These are phyloP conservation scores for Corymbia citriodora DNA, from an alignment of 441 rosid species.

Conservation along the genomic window DNA sequence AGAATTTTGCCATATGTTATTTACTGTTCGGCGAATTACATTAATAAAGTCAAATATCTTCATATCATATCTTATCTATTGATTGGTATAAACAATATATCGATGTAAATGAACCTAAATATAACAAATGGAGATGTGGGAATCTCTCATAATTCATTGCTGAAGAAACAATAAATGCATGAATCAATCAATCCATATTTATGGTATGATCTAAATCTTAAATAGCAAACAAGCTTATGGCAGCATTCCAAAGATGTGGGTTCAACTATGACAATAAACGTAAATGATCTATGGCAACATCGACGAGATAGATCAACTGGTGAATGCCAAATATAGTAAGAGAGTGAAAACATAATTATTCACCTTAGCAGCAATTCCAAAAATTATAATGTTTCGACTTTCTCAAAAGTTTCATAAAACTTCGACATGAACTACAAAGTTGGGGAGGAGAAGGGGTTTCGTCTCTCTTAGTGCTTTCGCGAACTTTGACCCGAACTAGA, in stretches of 20 bases:
- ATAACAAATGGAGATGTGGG: accelerated
- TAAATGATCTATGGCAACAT: background rate
- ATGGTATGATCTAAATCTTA: background rate
- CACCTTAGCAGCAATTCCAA: accelerated
- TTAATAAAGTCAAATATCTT: background rate
- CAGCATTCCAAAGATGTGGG: accelerated
- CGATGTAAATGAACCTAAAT: background rate
- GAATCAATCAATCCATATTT: background rate
- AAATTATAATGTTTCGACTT: background rate
- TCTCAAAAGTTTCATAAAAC: accelerated
- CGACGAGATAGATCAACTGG: background rate
- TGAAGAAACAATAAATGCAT: background rate
- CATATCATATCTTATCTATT: background rate
- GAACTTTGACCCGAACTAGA: accelerated
- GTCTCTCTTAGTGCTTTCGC: background rate
- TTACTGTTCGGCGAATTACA: background rate
- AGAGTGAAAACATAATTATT: background rate
- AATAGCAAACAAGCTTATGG: background rate
- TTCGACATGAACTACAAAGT: background rate
- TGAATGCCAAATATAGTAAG: background rate
- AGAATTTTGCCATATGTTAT: background rate
- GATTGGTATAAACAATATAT: background rate
- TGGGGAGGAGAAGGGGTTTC: background rate
- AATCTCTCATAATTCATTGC: background rate
- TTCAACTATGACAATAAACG: background rate